A percentile compares a stretch with the other conserved stretches of the same genome.
Evolutionary conservation across 768 basidiomycete genomes (phyloP).

Genomic region (Hebeloma cylindrosporum): DNA sequence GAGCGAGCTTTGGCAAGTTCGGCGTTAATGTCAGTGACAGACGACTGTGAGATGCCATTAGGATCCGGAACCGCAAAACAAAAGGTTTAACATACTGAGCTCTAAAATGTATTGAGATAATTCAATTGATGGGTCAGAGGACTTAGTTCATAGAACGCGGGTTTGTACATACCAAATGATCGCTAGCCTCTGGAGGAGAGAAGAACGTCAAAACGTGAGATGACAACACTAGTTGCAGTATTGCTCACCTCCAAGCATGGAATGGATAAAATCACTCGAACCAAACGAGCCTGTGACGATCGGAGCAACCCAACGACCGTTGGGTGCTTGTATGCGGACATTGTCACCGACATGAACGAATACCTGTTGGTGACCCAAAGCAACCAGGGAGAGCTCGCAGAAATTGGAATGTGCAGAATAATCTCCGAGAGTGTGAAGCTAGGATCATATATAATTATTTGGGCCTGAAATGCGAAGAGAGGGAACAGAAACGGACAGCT

Average conservation of each 20-base stretch:
- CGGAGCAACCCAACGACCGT: constrained; percentile 75
- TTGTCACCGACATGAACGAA: constrained; percentile 88
- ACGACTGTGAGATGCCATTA: constrained; percentile 50
- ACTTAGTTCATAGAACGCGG: background rate
- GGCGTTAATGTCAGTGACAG: constrained; percentile 83
- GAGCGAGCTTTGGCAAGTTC: constrained; percentile 72
- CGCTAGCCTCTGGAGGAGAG: constrained; percentile 50
- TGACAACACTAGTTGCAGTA: constrained; percentile 23
- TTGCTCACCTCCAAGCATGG: constrained; percentile 65
- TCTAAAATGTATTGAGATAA: no score
- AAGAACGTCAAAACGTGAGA: no score
- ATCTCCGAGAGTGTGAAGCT: constrained; percentile 84
- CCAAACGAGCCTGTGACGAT: constrained; percentile 86
- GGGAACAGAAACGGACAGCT: constrained; percentile 42
- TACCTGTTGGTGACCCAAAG: constrained; percentile 71
- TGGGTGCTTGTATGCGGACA: constrained; percentile 70
- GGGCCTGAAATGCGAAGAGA: background rate
- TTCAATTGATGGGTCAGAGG: no score
- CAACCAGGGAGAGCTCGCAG: constrained; percentile 78
- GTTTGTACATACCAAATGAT: constrained; percentile 60
- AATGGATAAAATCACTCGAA: constrained; percentile 76
- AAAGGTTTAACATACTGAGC: constrained; percentile 18
- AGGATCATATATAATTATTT: background rate
- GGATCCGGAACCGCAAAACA: background rate
- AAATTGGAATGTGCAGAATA: constrained; percentile 90